Evolutionary conservation across 768 basidiomycete genomes (phyloP), one percentile per base, ranked within the genome.

Genomic region (Strobilomyces confusus): DNA sequence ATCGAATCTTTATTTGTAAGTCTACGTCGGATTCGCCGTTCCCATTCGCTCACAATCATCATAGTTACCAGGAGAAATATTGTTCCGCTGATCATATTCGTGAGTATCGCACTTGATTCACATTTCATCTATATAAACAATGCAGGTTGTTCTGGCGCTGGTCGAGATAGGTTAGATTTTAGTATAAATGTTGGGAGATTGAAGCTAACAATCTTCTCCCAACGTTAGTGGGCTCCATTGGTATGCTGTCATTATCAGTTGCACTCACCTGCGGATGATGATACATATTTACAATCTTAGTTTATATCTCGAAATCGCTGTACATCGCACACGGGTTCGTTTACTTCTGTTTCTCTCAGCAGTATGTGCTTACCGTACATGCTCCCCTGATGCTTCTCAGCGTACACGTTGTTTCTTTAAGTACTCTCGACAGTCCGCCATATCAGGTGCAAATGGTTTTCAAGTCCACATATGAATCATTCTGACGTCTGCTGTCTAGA

Each of bases 41-140:
- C 22, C 8, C 13, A 29, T 30, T 46, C n/a, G 26, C 26, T 45
- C 17, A 62, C 3, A 1, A 0, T 1, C 8, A 2, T 2, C 4
- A n/a, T 17, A 62, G 60, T 62, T 23, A 52, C 44, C 1, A 36
- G 41, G 43, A 61, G n/a, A 22, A 54, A 37, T 0, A n/a, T 54
- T 13, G 0, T 37, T 14, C 9, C 7, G 1, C 56, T 40, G 8
- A 8, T 61, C 0, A 2, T 41, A 44, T 29, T n/a, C n/a, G n/a
- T n/a, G n/a, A n/a, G n/a, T n/a, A n/a, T n/a, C n/a, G n/a, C n/a
- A n/a, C n/a, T n/a, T n/a, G n/a, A n/a, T n/a, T n/a, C n/a, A n/a
- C n/a, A n/a, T n/a, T n/a, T n/a, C n/a, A n/a, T n/a, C n/a, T n/a
- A n/a, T n/a, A n/a, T n/a, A n/a, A n/a, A 11, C 15, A 32, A 19